A percentile compares a stretch with the other conserved stretches of the same genome.
These are phyloP conservation scores for Clonostachys sp. DNA, from an alignment of 2,329 filamentous ascomycete species.

Conservation along the genomic window DNA sequence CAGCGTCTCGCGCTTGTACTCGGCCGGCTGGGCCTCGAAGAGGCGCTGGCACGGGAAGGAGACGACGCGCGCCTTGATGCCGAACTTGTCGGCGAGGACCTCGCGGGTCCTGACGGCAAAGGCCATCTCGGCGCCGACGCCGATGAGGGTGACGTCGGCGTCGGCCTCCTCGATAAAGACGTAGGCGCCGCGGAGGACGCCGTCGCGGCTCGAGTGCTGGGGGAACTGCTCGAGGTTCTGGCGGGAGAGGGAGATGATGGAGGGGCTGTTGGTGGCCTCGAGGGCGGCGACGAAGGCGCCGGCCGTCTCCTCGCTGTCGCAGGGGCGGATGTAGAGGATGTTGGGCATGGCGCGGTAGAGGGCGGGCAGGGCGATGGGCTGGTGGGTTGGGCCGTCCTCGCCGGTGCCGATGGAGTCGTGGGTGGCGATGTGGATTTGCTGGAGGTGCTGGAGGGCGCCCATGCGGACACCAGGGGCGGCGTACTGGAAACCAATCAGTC, in stretches of 20 bases:
- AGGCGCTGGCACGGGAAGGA: constrained; percentile 39
- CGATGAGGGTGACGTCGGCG: constrained; percentile 38
- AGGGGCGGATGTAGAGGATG: constrained; percentile 54
- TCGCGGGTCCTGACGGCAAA: constrained; percentile 24
- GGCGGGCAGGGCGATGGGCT: constrained; percentile 51
- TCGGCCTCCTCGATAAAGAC: constrained; percentile 34
- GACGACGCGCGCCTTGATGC: constrained; percentile 30
- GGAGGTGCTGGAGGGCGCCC: constrained; percentile 51
- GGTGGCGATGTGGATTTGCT: constrained; percentile 55
- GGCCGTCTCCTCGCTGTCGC: constrained; percentile 52
- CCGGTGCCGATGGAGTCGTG: constrained; percentile 58
- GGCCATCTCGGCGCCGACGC: constrained; percentile 27
- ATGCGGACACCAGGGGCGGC: constrained; percentile 56
- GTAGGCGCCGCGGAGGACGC: constrained; percentile 38
- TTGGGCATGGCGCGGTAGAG: constrained; percentile 62
- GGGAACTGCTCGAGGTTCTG: constrained; percentile 34
- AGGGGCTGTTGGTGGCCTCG: constrained; percentile 29
- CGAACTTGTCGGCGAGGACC: constrained; percentile 29
- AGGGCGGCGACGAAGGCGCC: constrained; percentile 49
- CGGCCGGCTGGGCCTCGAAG: constrained; percentile 33
- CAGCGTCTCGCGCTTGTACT: constrained; percentile 41
- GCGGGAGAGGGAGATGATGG: constrained; percentile 42
- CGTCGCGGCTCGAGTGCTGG: constrained; percentile 28
- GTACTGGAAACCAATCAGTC: constrained; percentile 19
- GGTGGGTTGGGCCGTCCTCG: constrained; percentile 58